Percentiles rank a stretch among this genome's conserved stretches.
These are phyloP conservation scores for Collybiopsis confluens DNA, from an alignment of 768 basidiomycete genomes.

Conservation along the genomic window DNA sequence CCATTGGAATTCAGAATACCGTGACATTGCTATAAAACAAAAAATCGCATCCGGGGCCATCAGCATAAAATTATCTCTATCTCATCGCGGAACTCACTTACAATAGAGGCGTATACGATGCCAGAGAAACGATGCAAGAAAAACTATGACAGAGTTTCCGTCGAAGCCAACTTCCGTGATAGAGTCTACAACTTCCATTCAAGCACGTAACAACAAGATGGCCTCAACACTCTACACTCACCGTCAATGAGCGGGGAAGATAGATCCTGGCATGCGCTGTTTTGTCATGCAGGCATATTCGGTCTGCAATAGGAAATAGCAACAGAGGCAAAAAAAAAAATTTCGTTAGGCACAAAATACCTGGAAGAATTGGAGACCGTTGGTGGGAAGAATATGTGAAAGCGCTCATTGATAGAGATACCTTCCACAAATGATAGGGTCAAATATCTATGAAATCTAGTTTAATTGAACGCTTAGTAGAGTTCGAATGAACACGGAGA, in stretches of 20 bases:
- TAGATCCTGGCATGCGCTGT: conserved; percentile 45
- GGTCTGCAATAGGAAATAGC: conserved; percentile 32
- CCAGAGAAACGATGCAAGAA: too few species aligned
- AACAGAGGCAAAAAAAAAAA: not conserved
- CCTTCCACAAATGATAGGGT: conserved; percentile 24
- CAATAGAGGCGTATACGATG: conserved; percentile 60
- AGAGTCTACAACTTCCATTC: conserved; percentile 39
- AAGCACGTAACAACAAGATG: too few species aligned
- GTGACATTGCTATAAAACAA: too few species aligned
- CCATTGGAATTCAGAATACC: too few species aligned
- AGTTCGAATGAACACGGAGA: conserved; percentile 41
- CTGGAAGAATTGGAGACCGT: conserved; percentile 59
- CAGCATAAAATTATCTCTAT: too few species aligned
- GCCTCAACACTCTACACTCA: conserved; percentile 21
- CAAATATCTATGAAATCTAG: not conserved
- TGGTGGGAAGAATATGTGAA: conserved; percentile 35
- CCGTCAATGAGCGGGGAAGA: conserved; percentile 54
- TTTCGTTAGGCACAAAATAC: conserved; percentile 17
- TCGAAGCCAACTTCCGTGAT: conserved; percentile 61
- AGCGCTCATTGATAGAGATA: conserved; percentile 35
- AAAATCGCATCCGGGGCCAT: too few species aligned
- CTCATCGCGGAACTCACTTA: too few species aligned
- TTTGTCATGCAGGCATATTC: conserved; percentile 62
- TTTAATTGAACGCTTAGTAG: conserved; percentile 20
- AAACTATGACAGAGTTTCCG: conserved; percentile 41